A percentile compares a stretch with the other conserved stretches of the same genome.
These are phyloP conservation scores for Alternaria gaisen DNA, from an alignment of 2,329 filamentous ascomycete species.

Conservation along the genomic window DNA sequence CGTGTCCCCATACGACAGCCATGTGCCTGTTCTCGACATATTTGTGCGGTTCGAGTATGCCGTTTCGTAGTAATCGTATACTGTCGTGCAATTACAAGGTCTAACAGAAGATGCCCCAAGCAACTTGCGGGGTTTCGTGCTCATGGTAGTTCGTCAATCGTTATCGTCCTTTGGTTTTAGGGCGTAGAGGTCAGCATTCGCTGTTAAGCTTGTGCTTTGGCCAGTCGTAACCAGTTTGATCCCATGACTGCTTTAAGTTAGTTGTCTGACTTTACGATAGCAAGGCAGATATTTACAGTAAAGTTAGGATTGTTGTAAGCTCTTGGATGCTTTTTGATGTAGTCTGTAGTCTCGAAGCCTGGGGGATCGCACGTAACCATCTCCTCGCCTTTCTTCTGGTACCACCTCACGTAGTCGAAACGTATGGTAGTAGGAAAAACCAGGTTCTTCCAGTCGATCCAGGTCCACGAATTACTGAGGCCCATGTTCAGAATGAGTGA, in stretches of 20 bases:
- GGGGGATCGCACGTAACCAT: constrained; percentile 64
- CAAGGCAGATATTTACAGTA: constrained; percentile 53
- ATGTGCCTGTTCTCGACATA: not conserved
- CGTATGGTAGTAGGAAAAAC: constrained; percentile 63
- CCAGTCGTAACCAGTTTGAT: constrained; percentile 48
- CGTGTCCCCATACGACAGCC: not conserved
- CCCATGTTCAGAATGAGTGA: constrained; percentile 63
- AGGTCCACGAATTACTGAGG: constrained; percentile 60
- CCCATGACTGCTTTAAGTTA: constrained; percentile 39
- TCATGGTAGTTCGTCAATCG: not conserved
- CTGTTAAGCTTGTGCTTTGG: constrained; percentile 57
- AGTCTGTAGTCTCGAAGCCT: constrained; percentile 62
- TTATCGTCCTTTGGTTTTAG: not conserved
- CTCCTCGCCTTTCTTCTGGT: constrained; percentile 60
- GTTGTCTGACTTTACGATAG: not conserved
- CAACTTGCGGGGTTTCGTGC: not conserved
- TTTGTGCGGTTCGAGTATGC: not conserved
- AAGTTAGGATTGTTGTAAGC: constrained; percentile 62
- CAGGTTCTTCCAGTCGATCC: constrained; percentile 56
- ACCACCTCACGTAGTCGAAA: constrained; percentile 64
- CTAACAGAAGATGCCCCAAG: not conserved
- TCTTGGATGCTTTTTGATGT: constrained; percentile 58
- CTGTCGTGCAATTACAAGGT: not conserved
- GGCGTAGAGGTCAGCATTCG: constrained; percentile 40
- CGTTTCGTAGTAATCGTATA: constrained; percentile 1